Percentiles rank a stretch among this genome's conserved stretches.
Evolutionary conservation across 805 yeast genomes (phyloP).

Genomic region (Candida fluviatilis): DNA sequence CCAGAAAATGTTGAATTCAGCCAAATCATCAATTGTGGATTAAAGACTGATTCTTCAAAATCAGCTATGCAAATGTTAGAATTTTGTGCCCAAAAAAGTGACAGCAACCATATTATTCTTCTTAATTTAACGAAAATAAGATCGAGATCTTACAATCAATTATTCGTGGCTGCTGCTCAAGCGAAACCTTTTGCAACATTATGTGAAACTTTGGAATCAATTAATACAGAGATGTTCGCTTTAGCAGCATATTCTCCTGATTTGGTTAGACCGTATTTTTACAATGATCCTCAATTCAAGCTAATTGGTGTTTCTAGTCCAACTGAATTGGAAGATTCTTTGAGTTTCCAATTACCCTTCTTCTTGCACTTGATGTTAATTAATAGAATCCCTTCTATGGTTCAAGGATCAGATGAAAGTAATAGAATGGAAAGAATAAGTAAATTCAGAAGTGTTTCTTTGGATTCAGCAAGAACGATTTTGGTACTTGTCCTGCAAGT

Average conservation of each 20-base stretch:
- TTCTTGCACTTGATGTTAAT: slow-evolving; percentile 34
- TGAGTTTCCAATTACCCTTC: slow-evolving; percentile 25
- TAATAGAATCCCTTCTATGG: slow-evolving; percentile 29
- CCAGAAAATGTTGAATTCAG: no score
- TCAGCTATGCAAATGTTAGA: background rate
- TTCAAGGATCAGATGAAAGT: slow-evolving; percentile 5
- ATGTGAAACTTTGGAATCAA: slow-evolving; percentile 16
- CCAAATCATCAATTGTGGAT: no score
- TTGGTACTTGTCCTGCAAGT: slow-evolving; percentile 21
- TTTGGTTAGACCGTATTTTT: slow-evolving; percentile 25
- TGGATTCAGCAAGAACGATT: slow-evolving; percentile 36
- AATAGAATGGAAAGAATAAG: slow-evolving; percentile 16
- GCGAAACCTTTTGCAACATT: slow-evolving; percentile 16
- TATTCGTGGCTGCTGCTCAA: slow-evolving; percentile 29
- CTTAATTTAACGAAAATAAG: slow-evolving; percentile 22
- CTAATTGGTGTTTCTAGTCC: slow-evolving; percentile 1
- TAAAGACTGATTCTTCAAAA: no score
- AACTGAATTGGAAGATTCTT: slow-evolving; percentile 10
- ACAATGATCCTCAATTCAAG: slow-evolving; percentile 28
- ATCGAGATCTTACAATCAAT: slow-evolving; percentile 22
- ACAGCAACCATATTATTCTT: slow-evolving; percentile 1
- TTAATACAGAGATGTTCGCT: slow-evolving; percentile 27
- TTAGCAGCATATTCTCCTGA: slow-evolving; percentile 17
- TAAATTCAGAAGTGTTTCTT: slow-evolving; percentile 24
- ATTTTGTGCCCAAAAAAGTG: no score